Base-by-base conservation (phyloP, 352 stramenopile species). In the Globisporangium takayamanum region DNA sequence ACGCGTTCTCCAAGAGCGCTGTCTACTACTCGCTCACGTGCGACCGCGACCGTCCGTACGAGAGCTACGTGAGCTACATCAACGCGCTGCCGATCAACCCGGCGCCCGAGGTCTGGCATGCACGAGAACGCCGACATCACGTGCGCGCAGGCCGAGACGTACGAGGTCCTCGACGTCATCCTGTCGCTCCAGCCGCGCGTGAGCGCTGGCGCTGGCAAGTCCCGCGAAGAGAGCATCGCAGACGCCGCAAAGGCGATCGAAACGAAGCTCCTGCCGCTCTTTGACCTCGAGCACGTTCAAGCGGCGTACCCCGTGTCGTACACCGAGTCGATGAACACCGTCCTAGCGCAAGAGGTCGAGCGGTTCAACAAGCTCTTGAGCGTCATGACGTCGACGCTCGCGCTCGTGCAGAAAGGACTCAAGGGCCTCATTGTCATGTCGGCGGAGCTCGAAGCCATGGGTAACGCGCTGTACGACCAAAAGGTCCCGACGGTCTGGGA, bases 321-420 rank as follows among this genome's bases (percentile, higher is more conserved):
- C 72, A 64, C 86, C 15, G 92, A 98, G 65, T 97, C 88, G 3
- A 98, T 98, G 93, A 98, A 98, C 74, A 98, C 92, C 1, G 93
- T 98, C 25, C 64, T 98, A 3, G 90, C 88, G 3, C 86, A 95
- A 46, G 86, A 95, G 53, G 80, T 90, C 1, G 76, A 92, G 65
- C 80, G 85, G 14, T 95, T 89, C 60, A 95, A 95, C 62, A 83
- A 84, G 36, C 70, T 95, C 18, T 64, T 95, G 15, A 60, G 53
- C 2, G 68, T 89, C 22, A 88, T 95, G 68, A 60, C 73, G 15
- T 72, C 73, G 8, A 88, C 80, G 33, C 74, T 94, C 2, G 73
- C 78, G 39, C 77, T 77, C 58, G 57, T 95, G 0, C 85, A 94
- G 50, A 74, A 80, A 47, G 86, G 77, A 0, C 56, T 95, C 4